Base-by-base conservation (phyloP, 208 protist species). In the Acanthamoeba triangularis region DNA sequence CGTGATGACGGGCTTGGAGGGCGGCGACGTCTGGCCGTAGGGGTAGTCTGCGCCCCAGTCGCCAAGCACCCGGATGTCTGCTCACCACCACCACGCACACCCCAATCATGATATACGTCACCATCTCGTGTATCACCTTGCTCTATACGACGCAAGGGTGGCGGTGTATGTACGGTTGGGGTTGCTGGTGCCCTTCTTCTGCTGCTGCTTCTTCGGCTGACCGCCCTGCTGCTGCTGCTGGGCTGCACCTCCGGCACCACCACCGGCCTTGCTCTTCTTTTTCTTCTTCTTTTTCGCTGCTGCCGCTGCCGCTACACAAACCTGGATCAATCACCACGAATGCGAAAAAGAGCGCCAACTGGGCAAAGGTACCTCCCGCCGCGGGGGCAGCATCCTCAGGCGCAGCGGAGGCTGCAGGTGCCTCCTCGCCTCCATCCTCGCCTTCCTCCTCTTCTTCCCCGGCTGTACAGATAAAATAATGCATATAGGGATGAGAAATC, bases 1-100 rank as follows among this genome's bases (percentile, higher is more conserved):
- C 93, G 97, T 35, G 47, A 96, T 95, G 52, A 99, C 98, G 30
- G 98, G 99, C 23, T 99, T 97, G 56, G 98, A 99, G 35, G 99
- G 99, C 96, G 97, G 97, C 44, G 78, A 95, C 20, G 97, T 98
- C 94, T 97, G 97, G 65, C 74, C 88, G 33, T 91, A 95, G n/a
- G 93, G 78, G 49, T 52, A 95, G 52, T 90, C 44, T 18, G 41
- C 74, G 14, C 93, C 74, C 44, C 41, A 78, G 20, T 91, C 76
- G 35, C 74, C 74, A 1, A 90, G 35, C 47, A 95, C 13, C 0
- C 74, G 91, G 25, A 85, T 63, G 67, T 84, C 91, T 87, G 90
- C 11, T n/a, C 10, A 49, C 20, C 37, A 93, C 16, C 2, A 82
- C 14, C 54, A 47, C n/a, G 20, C n/a, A 94, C 52, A 61, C 78